Evolutionary conservation across 2,329 filamentous ascomycete genomes (phyloP).

Genomic region (Clonostachys byssicola): DNA sequence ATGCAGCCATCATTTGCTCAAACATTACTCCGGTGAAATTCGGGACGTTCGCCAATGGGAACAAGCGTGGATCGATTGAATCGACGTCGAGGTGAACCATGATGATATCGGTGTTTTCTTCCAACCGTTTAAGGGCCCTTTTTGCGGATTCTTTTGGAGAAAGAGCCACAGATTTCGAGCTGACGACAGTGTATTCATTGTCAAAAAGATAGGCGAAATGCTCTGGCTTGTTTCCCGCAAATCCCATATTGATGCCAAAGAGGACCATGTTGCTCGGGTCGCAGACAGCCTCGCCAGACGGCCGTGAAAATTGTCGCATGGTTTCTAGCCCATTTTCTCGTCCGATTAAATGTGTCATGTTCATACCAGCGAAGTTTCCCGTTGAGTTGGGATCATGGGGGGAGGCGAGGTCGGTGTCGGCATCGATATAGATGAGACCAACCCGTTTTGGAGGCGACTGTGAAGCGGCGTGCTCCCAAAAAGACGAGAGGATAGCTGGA

Average conservation of each 20-base stretch:
- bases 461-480: not conserved
- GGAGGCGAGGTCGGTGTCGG: constrained; percentile 11
- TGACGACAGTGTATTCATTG: constrained; percentile 10
- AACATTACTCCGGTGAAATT: constrained; percentile 12
- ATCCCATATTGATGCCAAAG: constrained; percentile 11
- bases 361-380: constrained; percentile 1
- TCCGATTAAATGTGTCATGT: not conserved
- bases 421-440: constrained; percentile 13
- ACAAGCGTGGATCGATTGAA: constrained; percentile 8
- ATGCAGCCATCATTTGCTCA: constrained; percentile 9
- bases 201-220: constrained; percentile 13
- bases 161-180: constrained; percentile 3
- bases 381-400: constrained; percentile 8
- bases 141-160: not conserved
- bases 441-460: constrained; percentile 2
- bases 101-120: not conserved
- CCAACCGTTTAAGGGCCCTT: not conserved
- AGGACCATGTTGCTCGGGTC: constrained; percentile 9
- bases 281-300: constrained; percentile 9
- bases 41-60: constrained; percentile 10
- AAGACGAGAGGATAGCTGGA: not conserved
- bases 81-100: not conserved
- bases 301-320: constrained; percentile 9
- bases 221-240: constrained; percentile 10
- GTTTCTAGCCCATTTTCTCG: not conserved